Conservation (phyloP, 768 basidiomycete genomes). For the Infundibulicybe gibba region DNA sequence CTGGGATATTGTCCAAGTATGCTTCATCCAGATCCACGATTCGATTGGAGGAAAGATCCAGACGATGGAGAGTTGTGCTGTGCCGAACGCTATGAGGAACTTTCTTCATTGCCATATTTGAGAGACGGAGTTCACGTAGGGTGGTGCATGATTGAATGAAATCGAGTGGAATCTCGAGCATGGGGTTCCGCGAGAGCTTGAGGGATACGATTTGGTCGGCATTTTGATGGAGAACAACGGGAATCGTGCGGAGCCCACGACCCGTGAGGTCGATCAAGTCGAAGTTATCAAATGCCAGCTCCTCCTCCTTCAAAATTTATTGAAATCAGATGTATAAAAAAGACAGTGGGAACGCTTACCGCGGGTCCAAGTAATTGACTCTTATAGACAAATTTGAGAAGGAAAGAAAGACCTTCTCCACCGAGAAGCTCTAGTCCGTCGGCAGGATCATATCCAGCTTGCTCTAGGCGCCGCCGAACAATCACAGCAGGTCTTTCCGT, state of each 20-base stretch:
- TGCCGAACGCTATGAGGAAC: constrained; percentile 83
- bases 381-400: constrained; percentile 90
- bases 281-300: constrained; percentile 65
- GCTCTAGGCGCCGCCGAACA: constrained; percentile 76
- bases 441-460: constrained; percentile 82
- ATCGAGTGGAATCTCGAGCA: constrained; percentile 94
- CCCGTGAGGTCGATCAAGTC: constrained; percentile 81
- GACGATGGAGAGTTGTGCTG: constrained; percentile 65
- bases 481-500: constrained; percentile 85
- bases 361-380: constrained; percentile 62
- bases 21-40: constrained; percentile 88
- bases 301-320: constrained; percentile 55
- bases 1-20: constrained; percentile 70
- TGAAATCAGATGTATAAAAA: neutral
- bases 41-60: constrained; percentile 90
- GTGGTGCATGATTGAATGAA: constrained; percentile 87
- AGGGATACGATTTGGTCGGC: constrained; percentile 83
- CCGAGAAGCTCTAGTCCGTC: constrained; percentile 80
- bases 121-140: constrained; percentile 81
- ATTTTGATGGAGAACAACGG: constrained; percentile 79
- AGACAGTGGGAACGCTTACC: constrained; percentile 37
- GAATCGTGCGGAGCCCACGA: constrained; percentile 81
- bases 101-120: constrained; percentile 92
- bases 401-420: constrained; percentile 75
- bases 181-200: constrained; percentile 90